phyloP scores from a whole-genome alignment of 2,329 filamentous ascomycete genomes.

The Fusarium abutilonis region DNA sequence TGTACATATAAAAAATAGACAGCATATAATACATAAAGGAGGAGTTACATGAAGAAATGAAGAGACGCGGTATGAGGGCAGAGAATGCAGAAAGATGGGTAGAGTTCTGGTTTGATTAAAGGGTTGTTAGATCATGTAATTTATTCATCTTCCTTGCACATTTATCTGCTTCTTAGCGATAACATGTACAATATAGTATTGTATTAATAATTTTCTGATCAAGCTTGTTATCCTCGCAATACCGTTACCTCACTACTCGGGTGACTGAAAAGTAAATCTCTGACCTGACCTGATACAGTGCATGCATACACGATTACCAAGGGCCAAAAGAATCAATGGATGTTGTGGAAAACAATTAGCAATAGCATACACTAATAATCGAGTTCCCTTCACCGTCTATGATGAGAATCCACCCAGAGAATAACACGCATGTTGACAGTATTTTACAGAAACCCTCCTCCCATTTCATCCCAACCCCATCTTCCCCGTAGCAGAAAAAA shows the following conservation, averaged over 20 bases:
- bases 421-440: slow-evolving; percentile 58
- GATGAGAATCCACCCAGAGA: slow-evolving; percentile 55
- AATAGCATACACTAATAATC: slow-evolving; percentile 57
- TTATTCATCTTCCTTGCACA: slow-evolving; percentile 12
- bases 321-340: not conserved
- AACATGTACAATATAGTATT: not conserved
- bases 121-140: slow-evolving; percentile 21
- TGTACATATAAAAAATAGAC: not conserved
- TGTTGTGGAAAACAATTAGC: slow-evolving; percentile 44
- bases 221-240: not conserved
- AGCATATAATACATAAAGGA: slow-evolving; percentile 8
- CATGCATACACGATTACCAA: not conserved
- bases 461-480: slow-evolving; percentile 38
- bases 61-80: slow-evolving; percentile 22
- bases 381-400: slow-evolving; percentile 58
- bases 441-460: slow-evolving; percentile 59
- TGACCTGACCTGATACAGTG: not conserved
- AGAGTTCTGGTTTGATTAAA: not conserved
- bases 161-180: slow-evolving; percentile 3
- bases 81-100: not conserved
- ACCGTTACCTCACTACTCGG: not conserved
- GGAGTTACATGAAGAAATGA: slow-evolving; percentile 24
- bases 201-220: not conserved
- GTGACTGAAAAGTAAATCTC: too few species aligned
- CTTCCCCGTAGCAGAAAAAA: slow-evolving; percentile 36